phyloP scores from a whole-genome alignment of 2,329 filamentous ascomycete genomes.

The Ascochyta viciae-villosae region DNA sequence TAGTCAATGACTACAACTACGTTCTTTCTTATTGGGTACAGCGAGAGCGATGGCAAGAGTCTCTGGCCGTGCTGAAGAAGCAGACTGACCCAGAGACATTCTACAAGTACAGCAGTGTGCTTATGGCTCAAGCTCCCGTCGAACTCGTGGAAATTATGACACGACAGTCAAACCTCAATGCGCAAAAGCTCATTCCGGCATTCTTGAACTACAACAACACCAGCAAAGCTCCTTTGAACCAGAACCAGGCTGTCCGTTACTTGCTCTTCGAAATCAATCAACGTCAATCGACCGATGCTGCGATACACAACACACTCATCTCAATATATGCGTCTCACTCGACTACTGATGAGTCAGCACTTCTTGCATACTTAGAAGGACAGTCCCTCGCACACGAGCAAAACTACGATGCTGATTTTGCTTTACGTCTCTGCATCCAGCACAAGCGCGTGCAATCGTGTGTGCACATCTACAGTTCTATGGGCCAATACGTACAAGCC shows the following conservation, averaged over 20 bases:
- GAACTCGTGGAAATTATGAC: constrained; percentile 95
- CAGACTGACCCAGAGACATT: constrained; percentile 93
- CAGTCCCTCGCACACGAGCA: constrained; percentile 78
- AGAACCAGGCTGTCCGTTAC: constrained; percentile 92
- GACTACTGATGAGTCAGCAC: constrained; percentile 81
- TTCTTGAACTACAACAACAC: constrained; percentile 91
- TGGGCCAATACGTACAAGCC: constrained; percentile 92
- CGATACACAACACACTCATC: constrained; percentile 95
- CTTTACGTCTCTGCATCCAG: constrained; percentile 92
- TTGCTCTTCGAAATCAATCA: constrained; percentile 92
- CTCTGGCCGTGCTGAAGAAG: constrained; percentile 86
- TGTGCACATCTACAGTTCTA: constrained; percentile 95
- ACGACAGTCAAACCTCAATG: constrained; percentile 84
- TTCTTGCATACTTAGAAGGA: constrained; percentile 87
- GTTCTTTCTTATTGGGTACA: constrained; percentile 98
- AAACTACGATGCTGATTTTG: constrained; percentile 93
- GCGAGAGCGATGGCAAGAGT: constrained; percentile 88
- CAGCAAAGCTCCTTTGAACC: constrained; percentile 67
- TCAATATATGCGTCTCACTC: constrained; percentile 92
- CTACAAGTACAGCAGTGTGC: constrained; percentile 95
- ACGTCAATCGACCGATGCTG: constrained; percentile 78
- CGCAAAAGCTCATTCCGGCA: constrained; percentile 88
- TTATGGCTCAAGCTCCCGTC: constrained; percentile 85
- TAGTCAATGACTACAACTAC: constrained; percentile 90
- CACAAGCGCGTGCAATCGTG: constrained; percentile 91